These are phyloP conservation scores for Lachancea sp. DNA, from an alignment of 805 yeast genomes.

Conservation along the genomic window DNA sequence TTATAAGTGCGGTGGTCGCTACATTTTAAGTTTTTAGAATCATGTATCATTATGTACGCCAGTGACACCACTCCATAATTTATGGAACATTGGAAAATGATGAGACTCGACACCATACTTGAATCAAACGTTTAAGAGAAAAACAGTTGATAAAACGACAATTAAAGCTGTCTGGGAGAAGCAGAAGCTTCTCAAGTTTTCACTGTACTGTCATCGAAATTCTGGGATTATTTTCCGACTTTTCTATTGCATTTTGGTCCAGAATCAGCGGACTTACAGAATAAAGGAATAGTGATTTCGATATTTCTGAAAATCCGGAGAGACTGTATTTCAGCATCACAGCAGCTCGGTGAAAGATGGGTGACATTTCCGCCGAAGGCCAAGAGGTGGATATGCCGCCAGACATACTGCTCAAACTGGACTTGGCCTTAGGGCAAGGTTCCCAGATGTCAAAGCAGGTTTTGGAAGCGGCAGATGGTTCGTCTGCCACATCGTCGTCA, in stretches of 20 bases:
- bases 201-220: not conserved
- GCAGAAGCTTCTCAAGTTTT: not conserved
- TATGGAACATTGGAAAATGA: conserved; percentile 1
- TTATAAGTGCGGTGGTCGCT: too few species aligned
- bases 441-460: conserved; percentile 1
- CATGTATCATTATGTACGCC: not conserved
- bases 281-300: not conserved
- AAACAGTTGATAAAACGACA: not conserved
- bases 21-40: not conserved
- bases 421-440: conserved; percentile 6
- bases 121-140: not conserved
- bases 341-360: not conserved
- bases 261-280: not conserved
- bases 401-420: conserved; percentile 19
- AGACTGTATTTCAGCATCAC: not conserved
- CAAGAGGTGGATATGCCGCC: conserved; percentile 28
- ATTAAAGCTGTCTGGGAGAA: not conserved
- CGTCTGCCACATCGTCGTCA: conserved; percentile 29
- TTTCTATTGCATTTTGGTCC: not conserved
- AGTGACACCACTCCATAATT: conserved; percentile 1
- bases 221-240: not conserved
- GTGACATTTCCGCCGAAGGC: not conserved
- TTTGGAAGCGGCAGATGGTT: conserved; percentile 6
- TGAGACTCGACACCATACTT: not conserved
- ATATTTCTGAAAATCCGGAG: not conserved